phyloP scores from a whole-genome alignment of 805 yeast genomes.

The Maudiozyma turicensis region DNA sequence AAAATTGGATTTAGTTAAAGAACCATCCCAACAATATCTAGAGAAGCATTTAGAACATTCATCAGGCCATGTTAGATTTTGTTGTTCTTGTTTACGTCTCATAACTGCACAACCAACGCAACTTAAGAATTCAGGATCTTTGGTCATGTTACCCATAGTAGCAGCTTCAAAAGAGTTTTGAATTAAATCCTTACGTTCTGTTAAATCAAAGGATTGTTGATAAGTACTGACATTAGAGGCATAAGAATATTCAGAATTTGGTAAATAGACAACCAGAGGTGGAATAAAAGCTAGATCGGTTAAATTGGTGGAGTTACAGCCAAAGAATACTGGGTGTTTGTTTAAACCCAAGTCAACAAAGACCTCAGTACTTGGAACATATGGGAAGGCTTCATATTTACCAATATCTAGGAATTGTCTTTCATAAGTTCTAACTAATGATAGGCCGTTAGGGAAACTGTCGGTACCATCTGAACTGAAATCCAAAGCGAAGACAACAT shows the following conservation, averaged over 20 bases:
- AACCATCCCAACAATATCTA: constrained; percentile 69
- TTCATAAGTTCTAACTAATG: constrained; percentile 44
- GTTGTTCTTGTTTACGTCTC: constrained; percentile 66
- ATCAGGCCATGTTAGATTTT: constrained; percentile 45
- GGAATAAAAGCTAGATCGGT: constrained; percentile 47
- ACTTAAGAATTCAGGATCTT: constrained; percentile 57
- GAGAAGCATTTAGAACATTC: constrained; percentile 66
- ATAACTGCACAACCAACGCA: constrained; percentile 80
- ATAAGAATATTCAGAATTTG: constrained; percentile 59
- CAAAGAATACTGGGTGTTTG: constrained; percentile 68
- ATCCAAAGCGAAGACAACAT: constrained; percentile 54
- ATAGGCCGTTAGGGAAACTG: constrained; percentile 59
- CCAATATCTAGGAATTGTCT: constrained; percentile 50
- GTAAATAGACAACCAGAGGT: constrained; percentile 66
- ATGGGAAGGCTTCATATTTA: constrained; percentile 58
- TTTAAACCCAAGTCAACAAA: constrained; percentile 53
- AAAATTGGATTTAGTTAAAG: constrained; percentile 2
- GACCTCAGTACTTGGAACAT: constrained; percentile 61
- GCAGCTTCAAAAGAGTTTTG: constrained; percentile 65
- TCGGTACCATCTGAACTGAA: constrained; percentile 55
- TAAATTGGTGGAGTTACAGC: constrained; percentile 60
- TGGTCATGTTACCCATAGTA: constrained; percentile 53
- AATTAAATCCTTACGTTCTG: constrained; percentile 50
- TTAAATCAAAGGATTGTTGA: constrained; percentile 49
- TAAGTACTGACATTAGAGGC: constrained; percentile 63